Percentiles rank a stretch among this genome's conserved stretches.
Conservation (phyloP, 2,329 filamentous ascomycete species). For the Sordariomycetes sp. region DNA sequence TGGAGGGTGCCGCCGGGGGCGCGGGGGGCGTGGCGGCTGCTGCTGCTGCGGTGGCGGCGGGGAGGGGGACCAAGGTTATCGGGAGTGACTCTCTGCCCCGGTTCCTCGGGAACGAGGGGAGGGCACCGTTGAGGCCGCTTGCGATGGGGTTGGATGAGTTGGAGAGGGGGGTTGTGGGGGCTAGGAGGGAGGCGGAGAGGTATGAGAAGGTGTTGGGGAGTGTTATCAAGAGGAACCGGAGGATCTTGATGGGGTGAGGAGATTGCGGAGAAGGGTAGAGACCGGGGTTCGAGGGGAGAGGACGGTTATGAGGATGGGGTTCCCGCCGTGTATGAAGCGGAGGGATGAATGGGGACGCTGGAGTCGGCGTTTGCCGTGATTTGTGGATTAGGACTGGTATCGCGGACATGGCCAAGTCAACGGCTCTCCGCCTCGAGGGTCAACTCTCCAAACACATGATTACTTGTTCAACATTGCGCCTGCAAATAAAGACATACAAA, state of each 20-base stretch:
- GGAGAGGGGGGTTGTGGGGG: constrained; percentile 37
- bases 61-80: not conserved
- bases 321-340: not conserved
- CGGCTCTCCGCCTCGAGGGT: too few relatives aligned
- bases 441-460: too few relatives aligned
- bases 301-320: not conserved
- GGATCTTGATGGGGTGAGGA: constrained; percentile 28
- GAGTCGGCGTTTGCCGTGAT: too few relatives aligned
- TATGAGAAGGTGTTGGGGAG: constrained; percentile 48
- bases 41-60: not conserved
- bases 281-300: not conserved
- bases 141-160: constrained; percentile 51
- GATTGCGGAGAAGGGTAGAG: not conserved
- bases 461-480: too few relatives aligned
- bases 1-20: not conserved
- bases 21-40: too few relatives aligned
- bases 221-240: constrained; percentile 45
- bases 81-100: constrained; percentile 10
- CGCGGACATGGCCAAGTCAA: too few relatives aligned
- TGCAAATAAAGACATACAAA: too few relatives aligned
- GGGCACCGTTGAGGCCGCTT: constrained; percentile 21
- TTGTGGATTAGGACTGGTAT: too few relatives aligned
- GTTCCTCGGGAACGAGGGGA: constrained; percentile 28
- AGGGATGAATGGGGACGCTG: not conserved
- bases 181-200: constrained; percentile 46